Base-by-base conservation (phyloP, 2,329 filamentous ascomycete species). In the Dactylellina leptospora region DNA sequence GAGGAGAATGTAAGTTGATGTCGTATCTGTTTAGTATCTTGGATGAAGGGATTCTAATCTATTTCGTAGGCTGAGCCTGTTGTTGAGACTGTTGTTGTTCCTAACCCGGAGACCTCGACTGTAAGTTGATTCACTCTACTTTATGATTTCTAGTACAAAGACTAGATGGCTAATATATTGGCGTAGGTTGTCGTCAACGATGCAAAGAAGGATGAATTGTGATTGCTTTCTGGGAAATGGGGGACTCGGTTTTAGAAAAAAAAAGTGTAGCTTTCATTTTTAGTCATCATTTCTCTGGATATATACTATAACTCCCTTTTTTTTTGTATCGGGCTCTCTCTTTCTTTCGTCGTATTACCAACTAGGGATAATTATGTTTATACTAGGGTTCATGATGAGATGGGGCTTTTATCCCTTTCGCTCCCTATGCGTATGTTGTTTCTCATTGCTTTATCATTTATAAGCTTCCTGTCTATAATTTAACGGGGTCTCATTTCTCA, bases 391-490 rank as follows among this genome's bases (percentile, higher is more conserved):
- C 53, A 59, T 58, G 62, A 59, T 42, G 54, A 42, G 62, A 53
- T 53, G 53, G 42, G 42, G 28, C 30, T 53, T 40, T 23, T 8
- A 18, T 22, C 44, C 11, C 48, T 18, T 44, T 25, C 45, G 11
- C 23, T 56, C 25, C 38, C 22, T 55, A 33, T 48, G n/a, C 11
- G 13, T 11, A 33, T 6, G 36, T 23, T 22, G 13, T 36, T 38
- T 47, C 18, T 42, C 27, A 33, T 50, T 64, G 9, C 25, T 13
- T 22, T 58, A 23, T 11, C 22, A 9, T 25, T 22, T 13, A 45
- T 51, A 20, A 30, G 16, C 28, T 59, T 58, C 61, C 25, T 66
- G 51, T 66, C 23, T 45, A 66, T 66, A 66, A 53, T 59, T 66
- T 58, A 27, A 42, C 53, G 27, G 50, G 60, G 33, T 55, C 16